Conservation (phyloP, 352 stramenopile genomes). For the Globisporangium camurandrum region DNA sequence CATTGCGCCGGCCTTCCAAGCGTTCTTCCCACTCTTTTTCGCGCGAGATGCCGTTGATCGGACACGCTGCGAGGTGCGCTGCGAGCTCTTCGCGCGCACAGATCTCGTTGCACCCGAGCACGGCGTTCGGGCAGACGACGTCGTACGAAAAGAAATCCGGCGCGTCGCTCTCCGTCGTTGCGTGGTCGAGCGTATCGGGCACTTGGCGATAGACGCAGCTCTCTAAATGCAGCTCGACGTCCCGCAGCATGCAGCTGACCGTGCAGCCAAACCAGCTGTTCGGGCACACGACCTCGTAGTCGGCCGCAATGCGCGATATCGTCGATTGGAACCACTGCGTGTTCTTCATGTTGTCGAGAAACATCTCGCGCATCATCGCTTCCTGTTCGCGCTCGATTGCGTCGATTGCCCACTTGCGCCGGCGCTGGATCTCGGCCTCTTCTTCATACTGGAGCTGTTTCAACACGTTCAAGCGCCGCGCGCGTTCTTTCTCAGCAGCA, state of each 20-base stretch:
- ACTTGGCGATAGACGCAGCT: slow-evolving; percentile 69
- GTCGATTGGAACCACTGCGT: slow-evolving; percentile 85
- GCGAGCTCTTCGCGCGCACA: slow-evolving; percentile 66
- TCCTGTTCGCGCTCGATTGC: slow-evolving; percentile 81
- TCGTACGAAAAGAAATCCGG: slow-evolving; percentile 80
- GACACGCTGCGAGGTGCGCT: slow-evolving; percentile 51
- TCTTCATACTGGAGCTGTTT: slow-evolving; percentile 69
- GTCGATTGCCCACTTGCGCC: slow-evolving; percentile 63
- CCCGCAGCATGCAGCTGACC: slow-evolving; percentile 78
- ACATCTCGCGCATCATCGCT: slow-evolving; percentile 75
- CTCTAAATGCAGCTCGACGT: slow-evolving; percentile 62
- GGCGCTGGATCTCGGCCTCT: slow-evolving; percentile 55
- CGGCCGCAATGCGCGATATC: slow-evolving; percentile 65
- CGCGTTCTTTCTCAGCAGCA: slow-evolving; percentile 68
- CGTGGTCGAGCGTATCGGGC: slow-evolving; percentile 61
- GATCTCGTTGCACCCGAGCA: slow-evolving; percentile 75
- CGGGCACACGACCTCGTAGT: slow-evolving; percentile 83
- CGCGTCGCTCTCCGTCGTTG: slow-evolving; percentile 33
- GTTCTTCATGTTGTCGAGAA: slow-evolving; percentile 86
- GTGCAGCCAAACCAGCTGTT: slow-evolving; percentile 85
- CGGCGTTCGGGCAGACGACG: slow-evolving; percentile 75
- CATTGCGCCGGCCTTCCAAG: slow-evolving; percentile 48
- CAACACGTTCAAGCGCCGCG: slow-evolving; percentile 52
- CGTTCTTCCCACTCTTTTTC: slow-evolving; percentile 78
- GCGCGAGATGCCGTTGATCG: slow-evolving; percentile 57